Percentiles rank a stretch among this genome's conserved stretches.
Conservation (phyloP, 208 protist genomes). For the Trypanosoma scelopori region DNA sequence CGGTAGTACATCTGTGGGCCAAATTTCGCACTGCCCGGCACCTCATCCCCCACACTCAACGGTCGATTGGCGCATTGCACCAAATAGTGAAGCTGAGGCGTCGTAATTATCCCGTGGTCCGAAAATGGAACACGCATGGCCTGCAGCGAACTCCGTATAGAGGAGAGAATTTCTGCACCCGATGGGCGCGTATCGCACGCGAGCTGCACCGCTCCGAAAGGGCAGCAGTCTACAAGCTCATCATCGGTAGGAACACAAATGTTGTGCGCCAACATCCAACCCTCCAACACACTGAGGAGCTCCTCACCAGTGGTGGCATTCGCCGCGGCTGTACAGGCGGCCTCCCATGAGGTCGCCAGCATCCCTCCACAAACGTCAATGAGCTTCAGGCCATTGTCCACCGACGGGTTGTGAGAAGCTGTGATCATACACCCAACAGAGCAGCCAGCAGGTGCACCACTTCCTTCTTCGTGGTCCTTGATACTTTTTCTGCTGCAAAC, state of each 20-base stretch:
- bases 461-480: too few relatives aligned
- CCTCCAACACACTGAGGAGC: constrained; percentile 39
- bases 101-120: constrained; percentile 45
- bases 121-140: constrained; percentile 16
- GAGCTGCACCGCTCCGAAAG: constrained; percentile 35
- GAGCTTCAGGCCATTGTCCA: constrained; percentile 90
- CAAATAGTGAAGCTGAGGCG: constrained; percentile 78
- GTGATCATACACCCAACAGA: constrained; percentile 81
- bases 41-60: constrained; percentile 12
- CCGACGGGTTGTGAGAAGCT: constrained; percentile 83
- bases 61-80: constrained; percentile 30
- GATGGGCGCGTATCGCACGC: constrained; percentile 61
- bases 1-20: constrained; percentile 30
- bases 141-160: constrained; percentile 26
- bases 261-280: constrained; percentile 28
- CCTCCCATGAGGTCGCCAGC: constrained; percentile 68
- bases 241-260: neutral
- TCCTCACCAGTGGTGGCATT: constrained; percentile 55
- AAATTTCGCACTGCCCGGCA: constrained; percentile 9
- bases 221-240: constrained; percentile 14
- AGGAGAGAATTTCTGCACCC: constrained; percentile 41
- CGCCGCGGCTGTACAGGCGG: constrained; percentile 49
- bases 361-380: constrained; percentile 82
- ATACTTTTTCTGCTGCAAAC: neutral
- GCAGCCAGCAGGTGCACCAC: constrained; percentile 6